Percentiles rank a stretch among this genome's conserved stretches.
Evolutionary conservation across 495 filamentous ascomycete genomes (phyloP).

Genomic region (Paragyromitra xinjiangensis): DNA sequence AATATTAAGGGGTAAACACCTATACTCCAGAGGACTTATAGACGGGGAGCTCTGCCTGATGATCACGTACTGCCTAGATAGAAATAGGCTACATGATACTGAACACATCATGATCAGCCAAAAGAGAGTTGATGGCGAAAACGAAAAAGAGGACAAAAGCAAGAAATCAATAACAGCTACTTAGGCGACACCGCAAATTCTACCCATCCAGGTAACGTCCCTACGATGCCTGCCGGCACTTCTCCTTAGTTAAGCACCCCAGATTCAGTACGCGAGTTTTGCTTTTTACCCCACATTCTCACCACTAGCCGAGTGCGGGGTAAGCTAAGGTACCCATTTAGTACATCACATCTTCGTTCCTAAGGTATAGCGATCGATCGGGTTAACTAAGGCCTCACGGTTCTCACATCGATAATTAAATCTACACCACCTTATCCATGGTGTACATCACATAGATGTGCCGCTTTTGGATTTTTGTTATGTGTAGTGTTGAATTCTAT

Average conservation of each 20-base stretch:
- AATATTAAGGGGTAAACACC: neutral
- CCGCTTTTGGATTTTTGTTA: too few relatives aligned
- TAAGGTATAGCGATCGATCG: conserved; percentile 18
- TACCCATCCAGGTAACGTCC: neutral
- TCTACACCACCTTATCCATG: neutral
- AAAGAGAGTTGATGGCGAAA: neutral
- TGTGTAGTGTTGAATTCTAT: too few relatives aligned
- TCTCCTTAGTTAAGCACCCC: conserved; percentile 13
- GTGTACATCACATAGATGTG: too few relatives aligned
- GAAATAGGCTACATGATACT: neutral
- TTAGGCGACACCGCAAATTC: neutral
- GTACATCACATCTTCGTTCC: conserved; percentile 2
- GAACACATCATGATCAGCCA: neutral
- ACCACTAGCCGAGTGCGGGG: conserved; percentile 32
- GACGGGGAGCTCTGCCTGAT: neutral
- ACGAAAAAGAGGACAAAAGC: neutral
- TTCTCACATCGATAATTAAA: neutral
- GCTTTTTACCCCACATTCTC: conserved; percentile 29
- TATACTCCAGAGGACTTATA: neutral
- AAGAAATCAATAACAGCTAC: neutral
- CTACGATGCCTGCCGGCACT: conserved; percentile 15
- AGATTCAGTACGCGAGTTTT: conserved; percentile 15
- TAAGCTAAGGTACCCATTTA: conserved; percentile 23
- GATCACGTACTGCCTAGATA: neutral
- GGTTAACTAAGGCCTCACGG: neutral